Evolutionary conservation across 2,329 filamentous ascomycete genomes (phyloP), one percentile per base, ranked within the genome.

Genomic region (Sarocladiaceae sp.): DNA sequence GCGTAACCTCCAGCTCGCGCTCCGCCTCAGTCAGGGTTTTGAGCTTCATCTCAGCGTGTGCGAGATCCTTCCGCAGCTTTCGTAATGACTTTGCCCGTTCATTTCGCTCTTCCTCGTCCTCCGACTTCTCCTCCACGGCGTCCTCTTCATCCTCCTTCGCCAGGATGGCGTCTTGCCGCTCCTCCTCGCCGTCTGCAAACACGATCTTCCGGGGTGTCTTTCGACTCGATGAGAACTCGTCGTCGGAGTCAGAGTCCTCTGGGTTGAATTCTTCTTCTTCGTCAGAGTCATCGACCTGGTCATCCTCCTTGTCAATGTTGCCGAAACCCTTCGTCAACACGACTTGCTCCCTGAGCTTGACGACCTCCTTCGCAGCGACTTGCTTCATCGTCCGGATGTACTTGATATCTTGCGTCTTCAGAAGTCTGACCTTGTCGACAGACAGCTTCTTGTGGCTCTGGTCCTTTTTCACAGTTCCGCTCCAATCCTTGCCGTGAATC

Each of bases 341-440:
- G 2, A 74, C 64, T 47, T 72, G 67, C 60, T 78, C 68, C 62
- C 82, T 72, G 20, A 84, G 57, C 44, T 55, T 61, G 32, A 66
- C 65, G 2, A 81, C 72, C 51, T 84, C 77, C 56, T 81, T 82
- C 47, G 65, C 57, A 3, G 74, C 69, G 20, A 80, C 69, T 51
- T 80, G 82, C 46, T 76, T 67, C 68, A 79, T 75, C 18, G 78
- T 81, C 49, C 81, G 66, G 20, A 84, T 59, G 57, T 85, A 85
- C 2, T 74, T 80, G 23, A 82, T 59, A 55, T 85, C 82, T 61
- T 85, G 82, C 2, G 80, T 85, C 67, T 85, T 85, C 50, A 84
- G 71, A 18, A 84, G 64, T 16, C 80, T 69, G 19, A 80, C 76
- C 1, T 72, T 70, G 18, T 83, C 76, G 29, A 76, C 58, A 40